Evolutionary conservation across 257 asterid species (phyloP).

Genomic region (Leptodermis oblonga): DNA sequence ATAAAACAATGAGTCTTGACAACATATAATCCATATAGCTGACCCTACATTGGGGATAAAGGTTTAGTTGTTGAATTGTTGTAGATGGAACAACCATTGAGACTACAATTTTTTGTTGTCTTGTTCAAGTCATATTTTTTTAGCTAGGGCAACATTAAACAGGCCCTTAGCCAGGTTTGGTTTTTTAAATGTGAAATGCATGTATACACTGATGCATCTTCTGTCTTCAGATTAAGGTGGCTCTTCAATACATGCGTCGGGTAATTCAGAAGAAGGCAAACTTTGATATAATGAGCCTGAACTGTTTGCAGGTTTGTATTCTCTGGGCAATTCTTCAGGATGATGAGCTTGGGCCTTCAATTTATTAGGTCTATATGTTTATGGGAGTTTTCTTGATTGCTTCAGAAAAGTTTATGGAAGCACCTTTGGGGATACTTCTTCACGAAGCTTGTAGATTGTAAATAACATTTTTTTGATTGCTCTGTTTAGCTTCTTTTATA

Average conservation of each 20-base stretch:
- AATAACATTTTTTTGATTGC: background rate
- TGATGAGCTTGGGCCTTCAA: conserved; percentile 19
- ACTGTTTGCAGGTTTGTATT: conserved; percentile 62
- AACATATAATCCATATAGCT: too few relatives aligned
- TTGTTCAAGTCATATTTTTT: background rate
- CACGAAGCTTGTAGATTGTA: background rate
- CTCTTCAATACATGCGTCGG: conserved; percentile 88
- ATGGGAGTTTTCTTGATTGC: background rate
- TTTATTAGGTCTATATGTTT: conserved; percentile 4
- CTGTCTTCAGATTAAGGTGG: conserved; percentile 74
- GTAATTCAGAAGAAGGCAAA: conserved; percentile 88
- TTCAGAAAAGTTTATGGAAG: background rate
- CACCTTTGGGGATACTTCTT: background rate
- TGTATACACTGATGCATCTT: background rate
- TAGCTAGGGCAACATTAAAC: background rate
- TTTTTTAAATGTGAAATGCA: conserved; percentile 3
- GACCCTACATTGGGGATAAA: too few relatives aligned
- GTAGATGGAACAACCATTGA: background rate
- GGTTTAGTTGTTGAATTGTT: too few relatives aligned
- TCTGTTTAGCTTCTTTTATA: background rate
- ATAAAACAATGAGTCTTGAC: too few relatives aligned
- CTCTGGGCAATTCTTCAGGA: conserved; percentile 15
- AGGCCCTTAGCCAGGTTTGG: background rate
- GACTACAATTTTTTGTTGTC: background rate
- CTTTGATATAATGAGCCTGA: conserved; percentile 80